Conservation (phyloP, 2,329 filamentous ascomycete species). For the Verruconis gallopava region DNA sequence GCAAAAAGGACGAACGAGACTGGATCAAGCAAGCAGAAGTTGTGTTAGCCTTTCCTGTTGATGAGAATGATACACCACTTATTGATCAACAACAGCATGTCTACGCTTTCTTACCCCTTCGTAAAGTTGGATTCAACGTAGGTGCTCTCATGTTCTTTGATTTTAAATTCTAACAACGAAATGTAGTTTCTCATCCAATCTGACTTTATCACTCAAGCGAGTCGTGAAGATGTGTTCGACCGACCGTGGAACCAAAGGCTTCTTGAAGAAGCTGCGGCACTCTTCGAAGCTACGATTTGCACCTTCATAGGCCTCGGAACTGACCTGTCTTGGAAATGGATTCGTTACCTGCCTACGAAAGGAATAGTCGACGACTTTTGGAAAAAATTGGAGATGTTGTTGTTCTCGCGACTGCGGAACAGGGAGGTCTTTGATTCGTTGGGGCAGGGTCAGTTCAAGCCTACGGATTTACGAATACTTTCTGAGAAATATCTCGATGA, state of each 20-base stretch:
- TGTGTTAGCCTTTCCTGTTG: constrained; percentile 17
- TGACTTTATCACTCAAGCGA: constrained; percentile 18
- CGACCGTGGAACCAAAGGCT: constrained; percentile 16
- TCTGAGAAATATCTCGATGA: too few species aligned
- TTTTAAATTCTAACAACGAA: background rate
- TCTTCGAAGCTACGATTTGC: constrained; percentile 14
- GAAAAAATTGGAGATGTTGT: background rate
- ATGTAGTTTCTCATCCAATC: constrained; percentile 19
- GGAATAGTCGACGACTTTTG: constrained; percentile 5
- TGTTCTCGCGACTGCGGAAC: constrained; percentile 3
- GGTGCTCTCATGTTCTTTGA: constrained; percentile 3
- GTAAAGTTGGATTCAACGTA: constrained; percentile 14
- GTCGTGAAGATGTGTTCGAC: constrained; percentile 15
- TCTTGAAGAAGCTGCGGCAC: constrained; percentile 10
- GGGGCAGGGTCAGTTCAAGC: constrained; percentile 3
- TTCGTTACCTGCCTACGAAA: constrained; percentile 7
- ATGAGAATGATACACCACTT: constrained; percentile 3
- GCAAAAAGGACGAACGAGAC: too few species aligned
- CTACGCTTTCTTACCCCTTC: constrained; percentile 14
- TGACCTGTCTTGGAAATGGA: too few species aligned
- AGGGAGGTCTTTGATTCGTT: constrained; percentile 29
- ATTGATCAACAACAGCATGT: constrained; percentile 14
- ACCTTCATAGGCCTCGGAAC: constrained; percentile 2
- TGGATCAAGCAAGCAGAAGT: constrained; percentile 9
- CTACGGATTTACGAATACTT: constrained; percentile 4